Evolutionary conservation across 345 rosid species (phyloP), one percentile per base, ranked within the genome.

Genomic region (Rhodomyrtus tomentosa): DNA sequence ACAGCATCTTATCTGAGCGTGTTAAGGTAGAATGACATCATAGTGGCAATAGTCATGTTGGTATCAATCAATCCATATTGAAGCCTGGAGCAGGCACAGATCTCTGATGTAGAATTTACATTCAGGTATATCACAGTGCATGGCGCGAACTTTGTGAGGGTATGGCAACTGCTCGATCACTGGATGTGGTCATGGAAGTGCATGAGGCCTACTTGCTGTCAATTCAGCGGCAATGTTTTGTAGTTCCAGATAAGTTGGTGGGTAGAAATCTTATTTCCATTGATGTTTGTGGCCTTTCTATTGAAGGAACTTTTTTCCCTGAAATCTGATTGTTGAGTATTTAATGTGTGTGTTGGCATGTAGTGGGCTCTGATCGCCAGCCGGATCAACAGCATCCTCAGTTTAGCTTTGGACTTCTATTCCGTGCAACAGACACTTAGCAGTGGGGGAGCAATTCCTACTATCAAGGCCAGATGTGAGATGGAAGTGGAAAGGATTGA

Each of bases 81-180:
- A 36, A 62, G 76, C 12, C 38, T 81, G n/a, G 54, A 81, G 53
- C 32, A 82, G 14, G 4, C 21, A 36, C 11, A 36, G 55, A 6
- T 62, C 49, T 58, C 74, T 83, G 53, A 40, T 27, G 55, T 29
- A 62, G 50, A 48, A 83, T 45, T 55, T 24, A 81, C 82, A 81
- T 84, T 85, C 94, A 97, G 99, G 99, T 97, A 62, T 97, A 95
- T 90, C 99, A 95, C 87, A 95, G 96, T 24, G 95, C 98, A 8
- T 97, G 99, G 99, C 95, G 92, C 53, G 99, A 95, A 88, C 95
- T 97, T 32, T 95, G 98, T 82, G 98, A 94, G 86, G 98, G 96
- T 83, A 92, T 95, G 96, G 91, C 88, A 50, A 91, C 92, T 76
- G 99, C 99, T 85, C 95, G 95, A 81, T 95, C 99, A 84, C 92